Percentiles rank a stretch among this genome's conserved stretches.
Evolutionary conservation across 176 grass and related monocot species (phyloP).

Genomic region (Alloteropsis semialata): DNA sequence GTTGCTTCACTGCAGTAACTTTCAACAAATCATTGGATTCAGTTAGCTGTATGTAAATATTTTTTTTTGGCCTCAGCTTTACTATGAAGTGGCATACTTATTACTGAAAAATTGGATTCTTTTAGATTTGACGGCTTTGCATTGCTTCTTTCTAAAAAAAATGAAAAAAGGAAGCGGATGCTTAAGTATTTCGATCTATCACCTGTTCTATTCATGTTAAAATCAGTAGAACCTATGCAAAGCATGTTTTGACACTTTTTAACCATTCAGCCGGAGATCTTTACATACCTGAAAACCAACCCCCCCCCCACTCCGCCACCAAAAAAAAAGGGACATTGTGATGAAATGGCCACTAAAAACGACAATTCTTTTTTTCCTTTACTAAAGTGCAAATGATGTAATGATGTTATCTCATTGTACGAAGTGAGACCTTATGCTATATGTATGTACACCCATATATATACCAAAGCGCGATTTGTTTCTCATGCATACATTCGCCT

Average conservation of each 20-base stretch:
- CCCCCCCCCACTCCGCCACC: too few species aligned
- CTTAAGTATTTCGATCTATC: not conserved
- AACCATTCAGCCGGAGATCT: not conserved
- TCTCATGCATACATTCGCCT: not conserved
- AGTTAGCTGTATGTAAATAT: not conserved
- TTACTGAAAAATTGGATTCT: not conserved
- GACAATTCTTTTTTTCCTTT: not conserved
- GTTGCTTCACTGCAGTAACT: not conserved
- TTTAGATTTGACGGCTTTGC: not conserved
- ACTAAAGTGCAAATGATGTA: not conserved
- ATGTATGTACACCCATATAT: not conserved
- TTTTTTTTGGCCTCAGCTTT: not conserved
- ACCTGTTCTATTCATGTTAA: not conserved
- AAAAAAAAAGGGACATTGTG: not conserved
- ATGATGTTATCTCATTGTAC: not conserved
- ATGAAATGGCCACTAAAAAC: not conserved
- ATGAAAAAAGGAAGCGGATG: not conserved
- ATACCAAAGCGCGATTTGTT: not conserved
- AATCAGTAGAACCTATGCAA: not conserved
- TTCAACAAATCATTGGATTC: constrained; percentile 11
- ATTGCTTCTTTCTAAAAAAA: not conserved
- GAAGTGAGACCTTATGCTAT: not conserved
- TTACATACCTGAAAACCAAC: not conserved
- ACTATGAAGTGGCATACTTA: not conserved
- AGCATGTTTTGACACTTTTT: not conserved